Base-by-base conservation (phyloP, 176 grass and related monocot species). In the Dendrocalamus sinicus region DNA sequence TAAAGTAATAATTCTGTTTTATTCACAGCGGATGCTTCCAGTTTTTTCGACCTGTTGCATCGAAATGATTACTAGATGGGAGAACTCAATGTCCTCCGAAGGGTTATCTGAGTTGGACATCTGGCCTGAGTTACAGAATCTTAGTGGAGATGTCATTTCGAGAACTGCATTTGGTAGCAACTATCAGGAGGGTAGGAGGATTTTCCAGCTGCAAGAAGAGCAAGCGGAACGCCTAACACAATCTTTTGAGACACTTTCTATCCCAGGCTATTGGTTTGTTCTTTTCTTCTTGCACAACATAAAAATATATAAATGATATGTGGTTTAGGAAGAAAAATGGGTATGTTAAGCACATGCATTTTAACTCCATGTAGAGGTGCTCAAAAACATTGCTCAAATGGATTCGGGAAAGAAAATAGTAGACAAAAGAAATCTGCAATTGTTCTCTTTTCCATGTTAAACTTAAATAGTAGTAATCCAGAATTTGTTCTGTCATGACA, bases 121-220 rank as follows among this genome's bases (percentile, higher is more conserved):
- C 44, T 92, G 86, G 86, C 67, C 86, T 43, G 90, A 97, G 74
- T 73, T 97, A 14, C 86, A 89, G 64, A 92, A 89, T 81, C 86
- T 97, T n/a, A 91, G 86, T 0, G 92, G 89, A 77, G 92, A 94
- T 86, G 90, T 91, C 37, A 92, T 94, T 59, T 94, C 94, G n/a
- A 83, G 78, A 50, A 92, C 90, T 12, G 88, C 94, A 52, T 97
- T 97, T 85, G 95, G 95, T 50, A 88, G 92, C 90, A 92, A 73
- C 86, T 94, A 88, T 75, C 57, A 91, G 13, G 90, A 94, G 78
- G 95, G 89, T 30, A 94, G n/a, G 68, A 86, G 47, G 66, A 97
- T 97, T 86, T 94, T 97, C 35, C 78, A 88, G 50, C 88, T 97
- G 26, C 95, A 92, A 86, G 57, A 44, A 28, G 95, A 94, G 74